Evolutionary conservation across 1,139 yeast genomes (phyloP).

Genomic region (Debaryomycetaceae sp.): DNA sequence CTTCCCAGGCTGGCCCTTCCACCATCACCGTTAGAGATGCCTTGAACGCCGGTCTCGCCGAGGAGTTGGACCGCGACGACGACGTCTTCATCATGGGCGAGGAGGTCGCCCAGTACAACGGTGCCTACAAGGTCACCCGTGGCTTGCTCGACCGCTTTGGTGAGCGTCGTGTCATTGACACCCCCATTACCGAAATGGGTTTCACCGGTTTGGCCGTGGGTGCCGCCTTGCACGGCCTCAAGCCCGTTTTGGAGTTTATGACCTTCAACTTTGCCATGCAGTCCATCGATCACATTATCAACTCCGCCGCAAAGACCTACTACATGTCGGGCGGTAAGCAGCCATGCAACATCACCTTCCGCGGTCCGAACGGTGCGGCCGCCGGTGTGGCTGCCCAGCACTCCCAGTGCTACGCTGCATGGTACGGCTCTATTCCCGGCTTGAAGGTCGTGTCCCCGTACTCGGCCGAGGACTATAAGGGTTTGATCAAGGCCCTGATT

Average conservation of each 20-base stretch:
- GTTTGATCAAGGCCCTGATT: constrained; percentile 88
- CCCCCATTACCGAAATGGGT: constrained; percentile 99
- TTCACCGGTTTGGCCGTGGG: constrained; percentile 97
- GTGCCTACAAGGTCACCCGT: constrained; percentile 96
- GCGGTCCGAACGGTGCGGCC: constrained; percentile 99
- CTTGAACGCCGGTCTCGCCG: constrained; percentile 87
- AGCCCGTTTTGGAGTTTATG: constrained; percentile 98
- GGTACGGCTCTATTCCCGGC: constrained; percentile 99
- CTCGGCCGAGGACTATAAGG: constrained; percentile 94
- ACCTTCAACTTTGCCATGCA: constrained; percentile 99
- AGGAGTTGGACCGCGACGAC: constrained; percentile 94
- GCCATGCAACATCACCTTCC: constrained; percentile 92
- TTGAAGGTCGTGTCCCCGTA: constrained; percentile 92
- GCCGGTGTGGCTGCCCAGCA: constrained; percentile 99
- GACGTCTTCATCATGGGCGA: constrained; percentile 95
- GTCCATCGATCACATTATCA: constrained; percentile 94
- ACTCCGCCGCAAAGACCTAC: constrained; percentile 97
- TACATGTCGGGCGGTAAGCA: constrained; percentile 99
- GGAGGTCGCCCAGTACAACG: constrained; percentile 98
- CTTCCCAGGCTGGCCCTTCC: constrained; percentile 42
- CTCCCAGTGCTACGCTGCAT: constrained; percentile 93
- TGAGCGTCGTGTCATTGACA: constrained; percentile 90
- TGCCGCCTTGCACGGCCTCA: constrained; percentile 92
- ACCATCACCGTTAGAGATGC: constrained; percentile 96
- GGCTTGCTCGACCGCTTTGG: constrained; percentile 96